phyloP scores from a whole-genome alignment of 306 rosid species.

The Glycine soja region DNA sequence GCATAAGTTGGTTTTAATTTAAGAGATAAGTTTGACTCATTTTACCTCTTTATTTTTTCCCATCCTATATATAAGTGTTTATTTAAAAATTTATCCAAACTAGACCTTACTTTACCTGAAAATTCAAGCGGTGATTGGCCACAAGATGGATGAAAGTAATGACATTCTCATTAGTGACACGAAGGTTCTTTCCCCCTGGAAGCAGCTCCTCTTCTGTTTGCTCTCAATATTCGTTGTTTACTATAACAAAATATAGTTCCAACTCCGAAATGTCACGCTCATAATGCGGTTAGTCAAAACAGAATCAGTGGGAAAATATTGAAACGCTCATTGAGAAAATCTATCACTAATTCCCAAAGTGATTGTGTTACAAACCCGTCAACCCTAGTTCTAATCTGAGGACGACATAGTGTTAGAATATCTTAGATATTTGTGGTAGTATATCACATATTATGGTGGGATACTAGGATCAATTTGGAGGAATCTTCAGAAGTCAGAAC shows the following conservation, averaged over 20 bases:
- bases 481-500: too few species aligned
- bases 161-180: conserved; percentile 87
- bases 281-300: conserved; percentile 68
- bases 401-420: background rate
- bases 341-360: background rate
- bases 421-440: background rate
- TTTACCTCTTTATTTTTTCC: background rate
- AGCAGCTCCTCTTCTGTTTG: conserved; percentile 95
- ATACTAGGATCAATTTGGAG: background rate
- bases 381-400: background rate
- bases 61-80: background rate
- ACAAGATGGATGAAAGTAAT: conserved; percentile 96
- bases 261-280: conserved; percentile 78
- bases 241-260: conserved; percentile 89
- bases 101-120: conserved; percentile 64
- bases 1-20: background rate
- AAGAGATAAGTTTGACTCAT: background rate
- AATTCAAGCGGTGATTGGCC: conserved; percentile 96
- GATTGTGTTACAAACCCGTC: too few species aligned
- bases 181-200: conserved; percentile 76
- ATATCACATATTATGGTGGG: background rate
- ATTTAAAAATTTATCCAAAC: background rate
- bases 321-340: conserved; percentile 17
- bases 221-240: conserved; percentile 97
- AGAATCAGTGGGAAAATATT: conserved; percentile 20